These are phyloP conservation scores for Plectranthus barbatus DNA, from an alignment of 257 asterid species.

Conservation along the genomic window DNA sequence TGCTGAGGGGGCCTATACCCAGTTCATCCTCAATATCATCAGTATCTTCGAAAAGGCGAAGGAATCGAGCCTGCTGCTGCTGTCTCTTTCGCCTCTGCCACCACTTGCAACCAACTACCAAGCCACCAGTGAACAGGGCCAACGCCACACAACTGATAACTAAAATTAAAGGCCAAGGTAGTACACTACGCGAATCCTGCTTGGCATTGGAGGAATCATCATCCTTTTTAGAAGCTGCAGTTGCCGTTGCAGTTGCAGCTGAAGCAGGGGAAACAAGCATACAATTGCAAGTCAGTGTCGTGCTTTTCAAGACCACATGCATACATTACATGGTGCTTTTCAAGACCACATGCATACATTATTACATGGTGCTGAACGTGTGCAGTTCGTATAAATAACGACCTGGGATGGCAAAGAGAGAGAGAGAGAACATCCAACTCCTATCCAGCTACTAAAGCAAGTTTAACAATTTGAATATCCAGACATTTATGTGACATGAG, in stretches of 20 bases:
- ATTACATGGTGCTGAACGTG: no score
- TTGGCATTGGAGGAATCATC: slow-evolving; percentile 18
- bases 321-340: no score
- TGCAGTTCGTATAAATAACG: no score
- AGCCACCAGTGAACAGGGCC: slow-evolving; percentile 29
- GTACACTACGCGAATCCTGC: slow-evolving; percentile 15
- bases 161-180: slow-evolving; percentile 41
- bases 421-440: no score
- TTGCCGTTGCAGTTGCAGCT: no score
- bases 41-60: slow-evolving; percentile 52
- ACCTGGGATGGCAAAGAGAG: no score
- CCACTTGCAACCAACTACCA: slow-evolving; percentile 37
- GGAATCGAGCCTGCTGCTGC: slow-evolving; percentile 76
- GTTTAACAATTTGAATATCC: no score
- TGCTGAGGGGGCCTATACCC: slow-evolving; percentile 52
- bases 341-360: no score
- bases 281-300: not conserved
- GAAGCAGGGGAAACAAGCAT: slow-evolving; percentile 24
- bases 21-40: slow-evolving; percentile 66
- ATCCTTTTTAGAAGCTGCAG: not conserved
- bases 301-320: no score
- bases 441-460: no score
- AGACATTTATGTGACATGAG: no score
- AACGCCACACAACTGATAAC: slow-evolving; percentile 21
- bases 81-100: slow-evolving; percentile 60